Evolutionary conservation across 1,284 basidiomycete genomes (phyloP).

Genomic region (Malassezia globosa): DNA sequence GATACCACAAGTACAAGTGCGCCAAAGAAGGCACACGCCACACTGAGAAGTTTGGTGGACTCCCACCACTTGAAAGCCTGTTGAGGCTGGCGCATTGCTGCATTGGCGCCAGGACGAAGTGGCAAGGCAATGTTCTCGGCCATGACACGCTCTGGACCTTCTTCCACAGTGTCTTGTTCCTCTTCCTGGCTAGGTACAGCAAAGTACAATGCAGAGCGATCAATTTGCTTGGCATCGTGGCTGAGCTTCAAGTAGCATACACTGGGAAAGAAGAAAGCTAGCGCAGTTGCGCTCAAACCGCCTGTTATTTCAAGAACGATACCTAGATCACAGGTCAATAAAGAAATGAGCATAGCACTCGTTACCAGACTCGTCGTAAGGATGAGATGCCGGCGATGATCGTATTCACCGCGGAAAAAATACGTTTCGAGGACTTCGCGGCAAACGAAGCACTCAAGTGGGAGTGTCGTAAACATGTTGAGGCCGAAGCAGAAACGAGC

Average conservation of each 20-base stretch:
- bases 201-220: constrained; percentile 17
- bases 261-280: constrained; percentile 67
- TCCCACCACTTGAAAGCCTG: constrained; percentile 37
- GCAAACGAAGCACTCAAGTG: constrained; percentile 84
- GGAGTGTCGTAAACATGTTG: constrained; percentile 96
- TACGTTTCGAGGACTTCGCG: constrained; percentile 57
- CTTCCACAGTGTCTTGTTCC: constrained; percentile 19
- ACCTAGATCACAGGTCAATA: constrained; percentile 89
- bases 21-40: constrained; percentile 39
- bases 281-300: constrained; percentile 79
- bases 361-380: constrained; percentile 78
- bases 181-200: constrained; percentile 3
- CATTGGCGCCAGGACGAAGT: constrained; percentile 36
- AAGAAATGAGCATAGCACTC: constrained; percentile 70
- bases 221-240: constrained; percentile 25
- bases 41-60: constrained; percentile 38
- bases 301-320: constrained; percentile 96
- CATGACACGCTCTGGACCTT: constrained; percentile 22
- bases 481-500: constrained; percentile 89
- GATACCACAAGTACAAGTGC: constrained; percentile 33
- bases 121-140: constrained; percentile 41
- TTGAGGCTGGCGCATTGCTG: constrained; percentile 21
- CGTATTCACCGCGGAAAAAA: constrained; percentile 32
- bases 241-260: constrained; percentile 44
- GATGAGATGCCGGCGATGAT: constrained; percentile 62